Percentiles rank a stretch among this genome's conserved stretches.
Conservation (phyloP, 2,329 filamentous ascomycete genomes). For the Pestalotiopsis fici region DNA sequence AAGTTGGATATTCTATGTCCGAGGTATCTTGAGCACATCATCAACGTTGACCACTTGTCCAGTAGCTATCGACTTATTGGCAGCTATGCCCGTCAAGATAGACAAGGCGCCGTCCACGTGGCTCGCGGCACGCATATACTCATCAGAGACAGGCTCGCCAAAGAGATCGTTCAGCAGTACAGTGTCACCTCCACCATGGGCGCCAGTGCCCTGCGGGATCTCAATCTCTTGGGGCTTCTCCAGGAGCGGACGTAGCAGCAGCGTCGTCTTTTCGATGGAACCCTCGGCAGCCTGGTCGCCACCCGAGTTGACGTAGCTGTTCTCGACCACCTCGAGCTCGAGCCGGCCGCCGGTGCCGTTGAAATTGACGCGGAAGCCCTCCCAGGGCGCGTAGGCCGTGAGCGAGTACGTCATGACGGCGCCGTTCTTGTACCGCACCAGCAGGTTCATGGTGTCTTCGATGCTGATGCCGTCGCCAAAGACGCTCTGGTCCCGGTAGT, state of each 20-base stretch:
- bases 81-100: constrained; percentile 61
- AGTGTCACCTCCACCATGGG: constrained; percentile 61
- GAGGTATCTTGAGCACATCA: constrained; percentile 43
- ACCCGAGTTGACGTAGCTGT: constrained; percentile 61
- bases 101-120: constrained; percentile 61
- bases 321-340: constrained; percentile 64
- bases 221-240: constrained; percentile 57
- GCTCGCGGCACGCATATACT: constrained; percentile 55
- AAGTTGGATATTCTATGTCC: no score
- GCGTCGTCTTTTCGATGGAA: constrained; percentile 47
- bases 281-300: constrained; percentile 58
- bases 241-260: constrained; percentile 55
- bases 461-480: constrained; percentile 66
- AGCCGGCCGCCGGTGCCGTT: constrained; percentile 60
- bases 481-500: constrained; percentile 62
- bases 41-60: constrained; percentile 58
- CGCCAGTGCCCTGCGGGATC: constrained; percentile 52
- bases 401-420: constrained; percentile 61
- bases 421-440: constrained; percentile 58
- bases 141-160: constrained; percentile 51
- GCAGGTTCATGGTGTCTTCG: constrained; percentile 64
- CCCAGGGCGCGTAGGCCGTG: constrained; percentile 64
- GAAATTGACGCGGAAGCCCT: constrained; percentile 59
- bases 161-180: constrained; percentile 60
- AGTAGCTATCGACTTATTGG: constrained; percentile 58